Percentiles rank a stretch among this genome's conserved stretches.
Evolutionary conservation across 1,284 basidiomycete species (phyloP).

Genomic region (Leccinum solheimii): DNA sequence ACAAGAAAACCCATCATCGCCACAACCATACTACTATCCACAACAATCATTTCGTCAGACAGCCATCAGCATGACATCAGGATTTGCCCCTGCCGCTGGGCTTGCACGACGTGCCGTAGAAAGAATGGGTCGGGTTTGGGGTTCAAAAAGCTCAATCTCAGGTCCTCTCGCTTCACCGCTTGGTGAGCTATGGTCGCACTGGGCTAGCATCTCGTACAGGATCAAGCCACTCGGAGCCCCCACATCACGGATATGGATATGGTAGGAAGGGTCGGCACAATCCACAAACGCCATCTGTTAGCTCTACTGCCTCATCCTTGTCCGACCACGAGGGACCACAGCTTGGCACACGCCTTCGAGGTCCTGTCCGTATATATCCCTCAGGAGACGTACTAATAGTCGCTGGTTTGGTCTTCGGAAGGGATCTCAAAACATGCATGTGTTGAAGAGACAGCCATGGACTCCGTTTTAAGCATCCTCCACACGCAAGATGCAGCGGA

Average conservation of each 20-base stretch:
- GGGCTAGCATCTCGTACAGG: slow-evolving; percentile 37
- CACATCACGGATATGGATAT: slow-evolving; percentile 7
- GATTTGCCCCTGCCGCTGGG: slow-evolving; percentile 66
- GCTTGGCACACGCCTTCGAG: slow-evolving; percentile 57
- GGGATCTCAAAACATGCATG: slow-evolving; percentile 55
- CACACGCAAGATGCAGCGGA: slow-evolving; percentile 23
- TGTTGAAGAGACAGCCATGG: slow-evolving; percentile 61
- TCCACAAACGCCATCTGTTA: slow-evolving; percentile 57
- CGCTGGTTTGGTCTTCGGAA: slow-evolving; percentile 65
- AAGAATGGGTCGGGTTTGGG: slow-evolving; percentile 66
- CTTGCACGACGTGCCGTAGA: slow-evolving; percentile 78
- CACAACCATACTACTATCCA: slow-evolving; percentile 13
- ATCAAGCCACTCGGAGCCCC: slow-evolving; percentile 36
- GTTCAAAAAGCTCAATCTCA: slow-evolving; percentile 47
- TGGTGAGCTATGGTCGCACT: slow-evolving; percentile 30
- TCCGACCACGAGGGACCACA: slow-evolving; percentile 60
- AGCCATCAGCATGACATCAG: slow-evolving; percentile 67
- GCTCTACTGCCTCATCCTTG: slow-evolving; percentile 50
- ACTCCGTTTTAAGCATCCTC: slow-evolving; percentile 26
- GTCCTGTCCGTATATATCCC: slow-evolving; percentile 43
- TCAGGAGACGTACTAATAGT: slow-evolving; percentile 31
- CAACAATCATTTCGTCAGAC: slow-evolving; percentile 53
- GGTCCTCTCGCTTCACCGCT: slow-evolving; percentile 42
- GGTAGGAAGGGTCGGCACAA: slow-evolving; percentile 47
- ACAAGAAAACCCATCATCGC: slow-evolving; percentile 26